A percentile compares a stretch with the other conserved stretches of the same genome.
These are phyloP conservation scores for Globisporangium canariense DNA, from an alignment of 352 stramenopile species.

Conservation along the genomic window DNA sequence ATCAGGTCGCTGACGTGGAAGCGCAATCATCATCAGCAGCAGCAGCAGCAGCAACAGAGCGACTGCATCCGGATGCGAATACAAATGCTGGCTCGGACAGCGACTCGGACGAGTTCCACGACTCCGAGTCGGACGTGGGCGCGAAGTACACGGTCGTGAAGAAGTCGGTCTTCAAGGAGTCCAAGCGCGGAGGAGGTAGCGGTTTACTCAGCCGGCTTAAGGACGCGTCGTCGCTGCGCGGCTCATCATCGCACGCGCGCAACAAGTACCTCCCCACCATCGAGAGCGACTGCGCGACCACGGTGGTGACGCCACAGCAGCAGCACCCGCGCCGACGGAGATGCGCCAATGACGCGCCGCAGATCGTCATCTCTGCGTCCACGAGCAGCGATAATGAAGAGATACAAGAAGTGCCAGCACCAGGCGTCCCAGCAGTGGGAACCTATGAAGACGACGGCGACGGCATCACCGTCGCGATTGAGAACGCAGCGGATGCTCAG, in stretches of 20 bases:
- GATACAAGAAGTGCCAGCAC: neutral
- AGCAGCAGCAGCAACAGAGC: neutral
- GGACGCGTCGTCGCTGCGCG: slow-evolving; percentile 20
- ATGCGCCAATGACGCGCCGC: neutral
- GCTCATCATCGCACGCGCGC: slow-evolving; percentile 16
- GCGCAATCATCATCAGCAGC: neutral
- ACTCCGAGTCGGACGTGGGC: slow-evolving; percentile 17
- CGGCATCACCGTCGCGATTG: slow-evolving; percentile 51
- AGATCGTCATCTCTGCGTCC: slow-evolving; percentile 13
- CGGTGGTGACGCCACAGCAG: neutral
- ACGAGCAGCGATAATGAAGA: neutral
- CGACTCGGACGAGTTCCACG: slow-evolving; percentile 21
- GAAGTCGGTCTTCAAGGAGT: slow-evolving; percentile 68
- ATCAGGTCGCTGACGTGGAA: neutral
- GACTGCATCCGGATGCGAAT: neutral
- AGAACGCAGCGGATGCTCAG: neutral
- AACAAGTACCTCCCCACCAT: slow-evolving; percentile 25
- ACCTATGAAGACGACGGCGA: slow-evolving; percentile 29
- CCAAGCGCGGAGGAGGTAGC: slow-evolving; percentile 18
- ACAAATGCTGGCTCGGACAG: neutral
- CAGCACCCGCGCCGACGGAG: neutral
- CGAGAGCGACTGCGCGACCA: neutral
- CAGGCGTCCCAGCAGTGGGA: neutral
- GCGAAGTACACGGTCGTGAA: slow-evolving; percentile 41
- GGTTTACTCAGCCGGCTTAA: slow-evolving; percentile 30